Evolutionary conservation across 1,284 basidiomycete species (phyloP).

Genomic region (Caloboletus firmus): DNA sequence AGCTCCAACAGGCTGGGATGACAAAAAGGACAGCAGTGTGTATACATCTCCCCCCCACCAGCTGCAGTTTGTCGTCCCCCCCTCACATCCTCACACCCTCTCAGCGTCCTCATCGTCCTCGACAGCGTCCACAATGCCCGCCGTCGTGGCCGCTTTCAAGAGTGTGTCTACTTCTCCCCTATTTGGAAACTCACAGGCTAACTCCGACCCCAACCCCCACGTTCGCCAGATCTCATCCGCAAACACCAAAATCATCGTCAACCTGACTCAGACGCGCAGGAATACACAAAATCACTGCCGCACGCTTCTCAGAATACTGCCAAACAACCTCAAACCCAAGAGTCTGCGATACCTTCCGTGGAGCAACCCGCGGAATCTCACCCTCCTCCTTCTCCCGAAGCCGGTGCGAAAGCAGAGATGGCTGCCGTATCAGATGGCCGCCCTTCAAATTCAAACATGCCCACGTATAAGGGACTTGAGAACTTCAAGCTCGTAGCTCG

Average conservation of each 20-base stretch:
- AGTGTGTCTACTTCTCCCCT: slow-evolving; percentile 42
- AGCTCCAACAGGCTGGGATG: slow-evolving; percentile 32
- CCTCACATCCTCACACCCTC: neutral
- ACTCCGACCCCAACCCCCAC: slow-evolving; percentile 22
- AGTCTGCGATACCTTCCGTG: slow-evolving; percentile 26
- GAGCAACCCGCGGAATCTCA: slow-evolving; percentile 37
- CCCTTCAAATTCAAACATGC: slow-evolving; percentile 75
- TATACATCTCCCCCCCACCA: slow-evolving; percentile 12
- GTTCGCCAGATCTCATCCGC: slow-evolving; percentile 73
- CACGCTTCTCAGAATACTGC: slow-evolving; percentile 35
- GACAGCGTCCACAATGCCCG: slow-evolving; percentile 25
- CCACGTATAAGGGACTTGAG: slow-evolving; percentile 82
- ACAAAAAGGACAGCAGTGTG: slow-evolving; percentile 35
- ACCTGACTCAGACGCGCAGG: slow-evolving; percentile 35
- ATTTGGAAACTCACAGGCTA: slow-evolving; percentile 10
- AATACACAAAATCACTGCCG: slow-evolving; percentile 28
- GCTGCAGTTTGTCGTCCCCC: slow-evolving; percentile 1
- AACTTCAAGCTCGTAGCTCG: slow-evolving; percentile 81
- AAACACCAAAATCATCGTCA: slow-evolving; percentile 61
- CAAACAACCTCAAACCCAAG: slow-evolving; percentile 29
- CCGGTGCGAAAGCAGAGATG: slow-evolving; percentile 62
- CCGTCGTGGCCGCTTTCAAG: slow-evolving; percentile 72
- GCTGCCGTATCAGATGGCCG: slow-evolving; percentile 76
- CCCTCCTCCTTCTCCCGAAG: slow-evolving; percentile 35
- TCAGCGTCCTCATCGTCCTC: slow-evolving; percentile 4